Evolutionary conservation across 2,329 filamentous ascomycete species (phyloP), one percentile per base, ranked within the genome.

Genomic region (Botryosphaeria dothidea): DNA sequence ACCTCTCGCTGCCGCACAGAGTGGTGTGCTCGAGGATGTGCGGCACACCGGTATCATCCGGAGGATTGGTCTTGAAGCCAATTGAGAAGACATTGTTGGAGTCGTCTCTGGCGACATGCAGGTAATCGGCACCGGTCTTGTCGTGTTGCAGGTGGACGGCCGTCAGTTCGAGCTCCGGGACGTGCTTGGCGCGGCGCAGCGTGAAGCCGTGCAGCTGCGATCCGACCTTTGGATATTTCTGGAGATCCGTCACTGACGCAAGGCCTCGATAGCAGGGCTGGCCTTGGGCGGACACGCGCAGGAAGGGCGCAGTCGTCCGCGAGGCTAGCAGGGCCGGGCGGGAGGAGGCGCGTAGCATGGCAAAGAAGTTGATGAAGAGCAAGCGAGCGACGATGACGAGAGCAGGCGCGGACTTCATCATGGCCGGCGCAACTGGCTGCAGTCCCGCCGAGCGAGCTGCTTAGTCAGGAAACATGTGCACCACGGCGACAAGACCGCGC

Each of bases 61-160:
- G 93, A 19, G 95, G 95, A 76, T 98, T 98, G 25, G 95, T 99
- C 86, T 97, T 97, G 88, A 99, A 99, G 61, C 93, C 95, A 73
- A 99, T 96, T 41, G 93, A 96, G 80, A 99, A 99, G 75, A 98
- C 95, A 91, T 99, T 99, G 82, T 99, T 99, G 82, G 90, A 91
- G 75, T 99, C 95, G 65, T 98, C 93, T 71, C 94, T 86, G 17
- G 93, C 94, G 71, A 99, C 90, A 80, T 99, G 95, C 52, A 99
- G 85, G 75, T 98, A 97, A 70, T 99, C 92, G 68, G 95, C 95
- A 66, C 93, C 92, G 0, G 95, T 99, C 82, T 93, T 93, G 81
- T 98, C 92, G 76, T 99, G 95, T 73, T 92, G 89, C 68, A 99
- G 85, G 68, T 96, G 92, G 62, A 98, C 80, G 4, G 95, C 95